Percentiles rank a stretch among this genome's conserved stretches.
Conservation (phyloP, 2,329 filamentous ascomycete genomes). For the Paradendryphiella salina region DNA sequence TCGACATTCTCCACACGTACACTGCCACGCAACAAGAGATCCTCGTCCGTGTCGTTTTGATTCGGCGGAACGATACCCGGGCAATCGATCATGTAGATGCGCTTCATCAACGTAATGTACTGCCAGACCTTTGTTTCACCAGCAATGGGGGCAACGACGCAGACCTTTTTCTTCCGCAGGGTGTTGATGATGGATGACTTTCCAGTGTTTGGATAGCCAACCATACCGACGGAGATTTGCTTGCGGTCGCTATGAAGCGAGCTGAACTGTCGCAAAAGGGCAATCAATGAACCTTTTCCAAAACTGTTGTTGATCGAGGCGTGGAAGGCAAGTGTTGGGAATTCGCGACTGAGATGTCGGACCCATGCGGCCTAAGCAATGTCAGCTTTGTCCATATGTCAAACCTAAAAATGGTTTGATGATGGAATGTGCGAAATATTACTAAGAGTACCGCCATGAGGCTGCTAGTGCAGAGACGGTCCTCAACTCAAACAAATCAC, state of each 20-base stretch:
- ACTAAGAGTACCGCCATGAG: constrained; percentile 94
- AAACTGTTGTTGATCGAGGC: constrained; percentile 95
- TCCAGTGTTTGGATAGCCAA: constrained; percentile 89
- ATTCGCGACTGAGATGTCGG: constrained; percentile 80
- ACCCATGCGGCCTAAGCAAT: constrained; percentile 83
- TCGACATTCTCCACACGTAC: constrained; percentile 95
- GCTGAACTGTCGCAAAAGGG: constrained; percentile 89
- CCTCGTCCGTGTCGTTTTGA: constrained; percentile 77
- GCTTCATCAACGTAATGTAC: constrained; percentile 93
- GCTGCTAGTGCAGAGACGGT: constrained; percentile 65
- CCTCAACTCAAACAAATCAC: constrained; percentile 99
- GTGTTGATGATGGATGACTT: constrained; percentile 99
- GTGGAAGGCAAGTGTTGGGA: constrained; percentile 93
- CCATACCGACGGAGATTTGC: constrained; percentile 89
- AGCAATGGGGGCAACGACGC: constrained; percentile 89
- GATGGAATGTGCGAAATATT: constrained; percentile 82
- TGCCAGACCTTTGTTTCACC: constrained; percentile 98
- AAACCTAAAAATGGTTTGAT: constrained; percentile 23
- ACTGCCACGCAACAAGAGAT: constrained; percentile 86
- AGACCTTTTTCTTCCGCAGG: constrained; percentile 89
- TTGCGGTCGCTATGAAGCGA: constrained; percentile 86
- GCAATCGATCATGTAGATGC: constrained; percentile 94
- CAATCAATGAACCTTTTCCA: constrained; percentile 91
- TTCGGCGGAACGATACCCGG: constrained; percentile 94
- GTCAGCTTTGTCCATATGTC: constrained; percentile 29